Evolutionary conservation across 768 basidiomycete genomes (phyloP).

Genomic region (Mycena alexandri): DNA sequence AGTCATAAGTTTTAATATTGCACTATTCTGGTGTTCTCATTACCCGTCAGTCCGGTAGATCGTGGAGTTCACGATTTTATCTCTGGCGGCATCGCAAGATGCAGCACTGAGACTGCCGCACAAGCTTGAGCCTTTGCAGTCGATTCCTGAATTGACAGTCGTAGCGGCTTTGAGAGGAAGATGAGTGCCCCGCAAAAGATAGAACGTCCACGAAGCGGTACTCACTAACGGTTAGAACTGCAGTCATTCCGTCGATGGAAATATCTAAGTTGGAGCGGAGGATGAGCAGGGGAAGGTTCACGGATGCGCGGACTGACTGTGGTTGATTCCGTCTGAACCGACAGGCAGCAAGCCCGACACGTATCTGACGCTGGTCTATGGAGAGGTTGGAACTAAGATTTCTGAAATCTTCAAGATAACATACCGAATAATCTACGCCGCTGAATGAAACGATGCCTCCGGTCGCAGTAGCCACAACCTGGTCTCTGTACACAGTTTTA

Average conservation of each 20-base stretch:
- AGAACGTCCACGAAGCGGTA: background rate
- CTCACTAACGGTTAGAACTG: constrained; percentile 55
- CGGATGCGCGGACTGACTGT: constrained; percentile 47
- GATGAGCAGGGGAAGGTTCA: background rate
- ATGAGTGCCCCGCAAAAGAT: background rate
- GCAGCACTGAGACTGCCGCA: constrained; percentile 24
- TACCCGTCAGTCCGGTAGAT: constrained; percentile 34
- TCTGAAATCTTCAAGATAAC: constrained; percentile 45
- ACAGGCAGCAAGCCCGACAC: constrained; percentile 57
- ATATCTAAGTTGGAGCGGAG: constrained; percentile 49
- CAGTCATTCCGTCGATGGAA: constrained; percentile 58
- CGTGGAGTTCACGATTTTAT: constrained; percentile 19
- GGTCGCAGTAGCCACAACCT: constrained; percentile 26
- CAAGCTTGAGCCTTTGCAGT: constrained; percentile 35
- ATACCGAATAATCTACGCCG: constrained; percentile 46
- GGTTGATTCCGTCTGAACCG: constrained; percentile 57
- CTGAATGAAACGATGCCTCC: constrained; percentile 33
- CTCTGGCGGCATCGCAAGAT: constrained; percentile 32
- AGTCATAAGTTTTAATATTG: background rate
- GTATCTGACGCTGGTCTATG: constrained; percentile 48
- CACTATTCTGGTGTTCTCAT: background rate
- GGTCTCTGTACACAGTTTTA: constrained; percentile 1
- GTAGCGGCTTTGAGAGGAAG: background rate
- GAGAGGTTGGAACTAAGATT: background rate
- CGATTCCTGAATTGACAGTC: constrained; percentile 19